Percentiles rank a stretch among this genome's conserved stretches.
phyloP scores from a whole-genome alignment of 495 filamentous ascomycete species.

The Hyaloscypha bicolor region DNA sequence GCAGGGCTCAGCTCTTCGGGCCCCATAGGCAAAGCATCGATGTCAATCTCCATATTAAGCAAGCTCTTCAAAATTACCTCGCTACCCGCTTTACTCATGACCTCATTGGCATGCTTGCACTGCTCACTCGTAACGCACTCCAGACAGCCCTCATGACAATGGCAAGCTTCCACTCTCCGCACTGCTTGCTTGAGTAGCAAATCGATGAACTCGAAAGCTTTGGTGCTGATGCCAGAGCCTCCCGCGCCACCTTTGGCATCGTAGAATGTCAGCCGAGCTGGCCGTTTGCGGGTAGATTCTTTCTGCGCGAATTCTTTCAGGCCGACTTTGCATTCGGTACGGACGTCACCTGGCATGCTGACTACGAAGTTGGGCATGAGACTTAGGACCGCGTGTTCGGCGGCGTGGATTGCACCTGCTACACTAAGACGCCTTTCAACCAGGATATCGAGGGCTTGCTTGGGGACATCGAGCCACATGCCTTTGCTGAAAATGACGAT shows the following conservation, averaged over 20 bases:
- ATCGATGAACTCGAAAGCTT: conserved; percentile 92
- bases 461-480: conserved; percentile 95
- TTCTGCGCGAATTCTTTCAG: conserved; percentile 79
- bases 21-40: conserved; percentile 80
- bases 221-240: conserved; percentile 83
- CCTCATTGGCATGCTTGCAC: conserved; percentile 85
- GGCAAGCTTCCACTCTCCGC: conserved; percentile 68
- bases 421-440: conserved; percentile 71
- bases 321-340: conserved; percentile 87
- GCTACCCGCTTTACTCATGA: conserved; percentile 91
- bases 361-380: conserved; percentile 90
- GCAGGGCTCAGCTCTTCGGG: conserved; percentile 59
- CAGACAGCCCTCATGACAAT: conserved; percentile 78
- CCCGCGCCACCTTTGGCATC: conserved; percentile 86
- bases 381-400: conserved; percentile 85
- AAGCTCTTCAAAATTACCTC: conserved; percentile 77
- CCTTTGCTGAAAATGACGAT: conserved; percentile 83
- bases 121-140: conserved; percentile 85
- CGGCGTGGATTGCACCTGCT: conserved; percentile 90
- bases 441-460: conserved; percentile 76
- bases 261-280: conserved; percentile 90
- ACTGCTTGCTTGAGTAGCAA: conserved; percentile 75
- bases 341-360: conserved; percentile 80
- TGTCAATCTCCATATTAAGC: conserved; percentile 73
- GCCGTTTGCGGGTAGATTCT: conserved; percentile 76